These are phyloP conservation scores for Collariella sp. DNA, from an alignment of 495 filamentous ascomycete species.

Conservation along the genomic window DNA sequence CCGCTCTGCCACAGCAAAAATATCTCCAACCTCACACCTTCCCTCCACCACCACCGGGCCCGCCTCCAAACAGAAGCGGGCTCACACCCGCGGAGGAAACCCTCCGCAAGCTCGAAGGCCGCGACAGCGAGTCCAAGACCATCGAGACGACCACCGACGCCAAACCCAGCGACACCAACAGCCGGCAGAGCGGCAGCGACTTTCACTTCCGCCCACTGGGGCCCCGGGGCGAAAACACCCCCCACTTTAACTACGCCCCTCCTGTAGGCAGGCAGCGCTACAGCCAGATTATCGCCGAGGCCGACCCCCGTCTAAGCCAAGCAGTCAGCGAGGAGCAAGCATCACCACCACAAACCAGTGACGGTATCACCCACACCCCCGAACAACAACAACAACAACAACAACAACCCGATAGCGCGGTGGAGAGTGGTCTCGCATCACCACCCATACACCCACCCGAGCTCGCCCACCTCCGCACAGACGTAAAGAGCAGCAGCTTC, in stretches of 20 bases:
- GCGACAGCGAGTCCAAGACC: slow-evolving; percentile 16
- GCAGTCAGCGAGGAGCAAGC: slow-evolving; percentile 15
- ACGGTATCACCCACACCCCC: background rate
- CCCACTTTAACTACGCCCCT: slow-evolving; percentile 48
- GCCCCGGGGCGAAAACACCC: slow-evolving; percentile 28
- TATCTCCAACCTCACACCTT: slow-evolving; percentile 45
- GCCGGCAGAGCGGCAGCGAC: slow-evolving; percentile 33
- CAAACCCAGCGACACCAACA: slow-evolving; percentile 1
- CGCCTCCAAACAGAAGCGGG: slow-evolving; percentile 32
- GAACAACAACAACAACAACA: slow-evolving; percentile 2
- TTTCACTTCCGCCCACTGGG: slow-evolving; percentile 48
- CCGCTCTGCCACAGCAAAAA: slow-evolving; percentile 61
- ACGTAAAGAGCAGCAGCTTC: slow-evolving; percentile 30
- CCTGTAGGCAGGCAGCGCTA: slow-evolving; percentile 34
- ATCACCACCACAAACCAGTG: slow-evolving; percentile 7
- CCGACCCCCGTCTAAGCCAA: slow-evolving; percentile 21
- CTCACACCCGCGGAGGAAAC: slow-evolving; percentile 33
- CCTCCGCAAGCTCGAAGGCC: slow-evolving; percentile 38
- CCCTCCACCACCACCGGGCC: slow-evolving; percentile 35
- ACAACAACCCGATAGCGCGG: background rate
- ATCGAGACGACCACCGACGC: background rate
- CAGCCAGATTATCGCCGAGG: slow-evolving; percentile 27
- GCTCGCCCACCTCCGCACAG: slow-evolving; percentile 44
- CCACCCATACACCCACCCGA: slow-evolving; percentile 33
- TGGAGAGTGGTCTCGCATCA: background rate